Evolutionary conservation across 23 red algal genomes (phyloP).

Genomic region (Cyanidiococcus yangmingshanensis): DNA sequence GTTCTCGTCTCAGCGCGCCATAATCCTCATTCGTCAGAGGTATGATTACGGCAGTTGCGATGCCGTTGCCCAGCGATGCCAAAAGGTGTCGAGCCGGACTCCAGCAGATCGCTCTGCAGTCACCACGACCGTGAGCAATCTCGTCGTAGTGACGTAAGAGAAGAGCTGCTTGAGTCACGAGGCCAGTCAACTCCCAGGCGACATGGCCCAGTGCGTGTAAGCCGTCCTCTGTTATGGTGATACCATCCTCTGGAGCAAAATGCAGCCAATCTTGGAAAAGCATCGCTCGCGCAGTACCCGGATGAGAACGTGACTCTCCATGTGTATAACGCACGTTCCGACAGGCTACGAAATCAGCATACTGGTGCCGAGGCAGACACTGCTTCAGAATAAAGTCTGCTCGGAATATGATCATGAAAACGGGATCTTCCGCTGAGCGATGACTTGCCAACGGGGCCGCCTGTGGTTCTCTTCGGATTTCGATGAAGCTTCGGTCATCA

Average conservation of each 20-base stretch:
- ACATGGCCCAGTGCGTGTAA: conserved; percentile 56
- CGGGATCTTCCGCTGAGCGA: neutral
- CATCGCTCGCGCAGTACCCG: conserved; percentile 9
- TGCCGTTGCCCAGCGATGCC: conserved; percentile 24
- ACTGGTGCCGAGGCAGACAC: conserved; percentile 7
- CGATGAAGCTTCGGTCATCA: neutral
- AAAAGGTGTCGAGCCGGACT: conserved; percentile 22
- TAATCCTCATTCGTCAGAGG: neutral
- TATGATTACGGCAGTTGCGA: conserved; percentile 24
- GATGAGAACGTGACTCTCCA: conserved; percentile 12
- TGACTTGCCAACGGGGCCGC: neutral
- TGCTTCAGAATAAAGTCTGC: conserved; percentile 8
- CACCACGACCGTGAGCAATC: neutral
- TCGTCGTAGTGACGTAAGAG: conserved; percentile 36
- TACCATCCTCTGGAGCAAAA: neutral
- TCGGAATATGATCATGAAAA: neutral
- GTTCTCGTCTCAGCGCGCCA: conserved; percentile 12
- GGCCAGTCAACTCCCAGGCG: conserved; percentile 52
- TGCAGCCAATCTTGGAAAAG: conserved; percentile 49
- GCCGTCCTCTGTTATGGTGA: conserved; percentile 27
- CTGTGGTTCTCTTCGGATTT: neutral
- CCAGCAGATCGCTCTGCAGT: conserved; percentile 16
- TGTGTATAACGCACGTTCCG: conserved; percentile 12
- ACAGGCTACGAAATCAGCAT: conserved; percentile 11
- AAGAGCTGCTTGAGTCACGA: conserved; percentile 54